phyloP scores from a whole-genome alignment of 306 rosid genomes.

The Spatholobus suberectus region DNA sequence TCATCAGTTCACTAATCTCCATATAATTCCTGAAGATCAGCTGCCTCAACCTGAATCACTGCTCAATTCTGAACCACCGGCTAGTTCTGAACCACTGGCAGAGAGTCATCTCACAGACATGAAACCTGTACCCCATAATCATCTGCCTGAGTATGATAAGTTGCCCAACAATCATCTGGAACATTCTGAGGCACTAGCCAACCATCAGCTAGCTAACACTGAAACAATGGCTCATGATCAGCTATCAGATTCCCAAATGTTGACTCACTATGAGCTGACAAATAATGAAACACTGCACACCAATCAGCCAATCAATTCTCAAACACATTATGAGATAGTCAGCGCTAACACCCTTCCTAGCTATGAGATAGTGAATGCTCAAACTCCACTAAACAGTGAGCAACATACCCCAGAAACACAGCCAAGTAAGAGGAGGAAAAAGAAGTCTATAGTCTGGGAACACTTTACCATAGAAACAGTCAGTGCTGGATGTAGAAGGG shows the following conservation, averaged over 20 bases:
- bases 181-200: constrained; percentile 42
- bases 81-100: constrained; percentile 33
- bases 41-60: constrained; percentile 45
- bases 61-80: constrained; percentile 24
- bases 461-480: constrained; percentile 90
- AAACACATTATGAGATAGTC: constrained; percentile 42
- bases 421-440: constrained; percentile 86
- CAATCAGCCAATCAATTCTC: constrained; percentile 39
- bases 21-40: constrained; percentile 45
- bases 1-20: constrained; percentile 35
- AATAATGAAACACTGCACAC: constrained; percentile 37
- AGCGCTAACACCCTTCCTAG: constrained; percentile 32
- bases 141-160: constrained; percentile 29
- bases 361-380: constrained; percentile 51
- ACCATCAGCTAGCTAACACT: constrained; percentile 40
- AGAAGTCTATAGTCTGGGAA: constrained; percentile 91
- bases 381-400: constrained; percentile 44
- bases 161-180: constrained; percentile 36
- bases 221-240: constrained; percentile 46
- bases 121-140: not conserved
- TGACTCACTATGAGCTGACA: constrained; percentile 46
- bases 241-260: constrained; percentile 42
- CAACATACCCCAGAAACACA: constrained; percentile 61
- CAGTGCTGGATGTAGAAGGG: constrained; percentile 86
- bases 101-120: constrained; percentile 27